Base-by-base conservation (phyloP, 2,329 filamentous ascomycete genomes). In the Trichoderma cornu-damae region DNA sequence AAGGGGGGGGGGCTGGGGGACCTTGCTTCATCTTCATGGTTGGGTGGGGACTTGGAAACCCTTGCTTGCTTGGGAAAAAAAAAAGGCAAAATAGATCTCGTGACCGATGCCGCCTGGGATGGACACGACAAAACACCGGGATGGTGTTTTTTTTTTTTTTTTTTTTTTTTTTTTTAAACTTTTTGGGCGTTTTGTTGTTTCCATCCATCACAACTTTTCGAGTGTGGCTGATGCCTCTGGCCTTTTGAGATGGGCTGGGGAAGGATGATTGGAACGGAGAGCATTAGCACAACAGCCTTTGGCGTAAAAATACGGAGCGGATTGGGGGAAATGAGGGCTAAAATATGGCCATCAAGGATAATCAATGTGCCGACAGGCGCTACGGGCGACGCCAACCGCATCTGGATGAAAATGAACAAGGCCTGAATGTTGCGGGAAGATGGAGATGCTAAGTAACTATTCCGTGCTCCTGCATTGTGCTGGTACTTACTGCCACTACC, bases 201-300 rank as follows among this genome's bases (percentile, higher is more conserved):
- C 42, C 22, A 30, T n/a, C 16, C 51, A n/a, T n/a, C n/a, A 30
- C 42, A 35, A 40, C 5, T 46, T 28, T 51, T 37, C 42, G 4
- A 37, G 51, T 37, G 51, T 46, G 40, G 51, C 51, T 44, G 20
- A 43, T 7, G 30, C 40, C 37, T 46, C 51, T n/a, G 44, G 44
- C 50, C 32, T n/a, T n/a, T n/a, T 35, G 37, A 51, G 48, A 30
- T n/a, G 18, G 37, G n/a, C n/a, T n/a, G n/a, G 34, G 30, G n/a
- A 32, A 47, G 16, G 26, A 47, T 22, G 40, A 43, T 43, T 16
- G n/a, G 30, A 46, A 18, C 22, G 16, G 22, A 37, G 12, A 16
- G 32, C 32, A 47, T 32, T 55, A 47, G 32, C 37, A 34, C 40
- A 30, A 16, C 30, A 46, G 26, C 20, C 22, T 37, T n/a, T 20